Percentiles rank a stretch among this genome's conserved stretches.
Conservation (phyloP, 1,284 basidiomycete genomes). For the Paramarasmius palmivorus region DNA sequence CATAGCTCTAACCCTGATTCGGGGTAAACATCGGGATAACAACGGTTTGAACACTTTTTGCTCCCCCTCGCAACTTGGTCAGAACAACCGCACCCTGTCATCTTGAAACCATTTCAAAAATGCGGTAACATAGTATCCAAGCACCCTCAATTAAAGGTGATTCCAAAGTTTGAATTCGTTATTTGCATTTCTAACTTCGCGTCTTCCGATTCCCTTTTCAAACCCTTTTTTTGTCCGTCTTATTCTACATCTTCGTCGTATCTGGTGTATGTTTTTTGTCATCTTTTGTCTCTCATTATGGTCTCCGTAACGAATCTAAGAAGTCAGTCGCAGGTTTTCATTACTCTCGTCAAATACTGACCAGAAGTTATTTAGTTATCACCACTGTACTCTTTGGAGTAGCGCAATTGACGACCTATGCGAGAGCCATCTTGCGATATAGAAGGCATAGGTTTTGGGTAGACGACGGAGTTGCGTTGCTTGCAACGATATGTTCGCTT, state of each 20-base stretch:
- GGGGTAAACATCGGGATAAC: too few species aligned
- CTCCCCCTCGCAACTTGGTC: not conserved
- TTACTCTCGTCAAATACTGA: not conserved
- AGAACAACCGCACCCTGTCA: too few species aligned
- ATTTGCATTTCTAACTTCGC: not conserved
- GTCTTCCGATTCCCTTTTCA: not conserved
- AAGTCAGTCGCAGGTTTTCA: conserved; percentile 1
- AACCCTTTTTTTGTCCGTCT: not conserved
- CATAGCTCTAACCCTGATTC: too few species aligned
- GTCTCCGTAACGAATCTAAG: not conserved
- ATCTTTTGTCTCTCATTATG: not conserved
- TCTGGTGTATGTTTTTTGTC: not conserved
- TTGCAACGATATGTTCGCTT: conserved; percentile 6
- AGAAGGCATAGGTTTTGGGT: conserved; percentile 11
- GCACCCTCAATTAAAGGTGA: not conserved
- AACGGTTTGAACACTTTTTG: not conserved
- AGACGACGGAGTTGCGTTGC: conserved; percentile 11
- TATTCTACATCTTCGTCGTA: too few species aligned
- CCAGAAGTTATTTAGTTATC: conserved; percentile 2
- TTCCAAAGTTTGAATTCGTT: not conserved
- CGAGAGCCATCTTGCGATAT: conserved; percentile 6
- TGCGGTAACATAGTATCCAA: not conserved
- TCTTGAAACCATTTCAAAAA: too few species aligned
- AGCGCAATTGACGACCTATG: conserved; percentile 10
- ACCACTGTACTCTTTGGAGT: conserved; percentile 11